phyloP scores from a whole-genome alignment of 192 early-diverging fungal species.

The Entophlyctis helioformis region DNA sequence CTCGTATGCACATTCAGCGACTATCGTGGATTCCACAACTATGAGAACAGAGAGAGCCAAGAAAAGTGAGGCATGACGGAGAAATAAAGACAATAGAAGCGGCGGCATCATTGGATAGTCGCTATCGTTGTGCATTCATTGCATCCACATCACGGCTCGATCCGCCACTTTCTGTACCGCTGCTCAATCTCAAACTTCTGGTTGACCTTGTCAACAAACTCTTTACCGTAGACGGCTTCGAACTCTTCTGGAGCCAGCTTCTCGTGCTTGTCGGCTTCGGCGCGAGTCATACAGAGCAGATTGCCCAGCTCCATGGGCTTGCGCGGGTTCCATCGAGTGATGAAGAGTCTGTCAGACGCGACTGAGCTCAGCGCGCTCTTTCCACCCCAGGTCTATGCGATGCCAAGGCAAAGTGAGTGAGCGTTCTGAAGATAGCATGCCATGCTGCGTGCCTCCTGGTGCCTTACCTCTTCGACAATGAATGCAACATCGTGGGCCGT shows the following conservation, averaged over 20 bases:
- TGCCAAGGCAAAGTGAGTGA: no score
- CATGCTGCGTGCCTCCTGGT: background rate
- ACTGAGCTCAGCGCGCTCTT: constrained; percentile 68
- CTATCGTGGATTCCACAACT: constrained; percentile 8
- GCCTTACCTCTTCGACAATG: constrained; percentile 63
- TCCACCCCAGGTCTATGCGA: constrained; percentile 72
- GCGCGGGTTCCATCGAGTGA: constrained; percentile 65
- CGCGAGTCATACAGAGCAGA: constrained; percentile 72
- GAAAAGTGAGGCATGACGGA: no score
- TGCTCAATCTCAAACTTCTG: constrained; percentile 30
- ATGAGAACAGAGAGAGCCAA: no score
- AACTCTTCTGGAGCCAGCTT: constrained; percentile 31
- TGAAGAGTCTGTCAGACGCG: constrained; percentile 41
- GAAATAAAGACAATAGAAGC: no score
- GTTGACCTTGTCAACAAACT: constrained; percentile 38
- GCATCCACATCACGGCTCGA: no score
- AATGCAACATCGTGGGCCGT: constrained; percentile 77
- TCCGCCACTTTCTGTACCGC: constrained; percentile 10
- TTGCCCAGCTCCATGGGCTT: constrained; percentile 61
- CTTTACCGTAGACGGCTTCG: constrained; percentile 35
- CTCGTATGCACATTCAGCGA: constrained; percentile 1
- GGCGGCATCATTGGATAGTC: no score
- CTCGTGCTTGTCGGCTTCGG: constrained; percentile 58
- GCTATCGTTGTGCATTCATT: no score
- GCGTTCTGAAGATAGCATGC: background rate